phyloP scores from a whole-genome alignment of 257 asterid genomes.

The Gynochthodes officinalis region DNA sequence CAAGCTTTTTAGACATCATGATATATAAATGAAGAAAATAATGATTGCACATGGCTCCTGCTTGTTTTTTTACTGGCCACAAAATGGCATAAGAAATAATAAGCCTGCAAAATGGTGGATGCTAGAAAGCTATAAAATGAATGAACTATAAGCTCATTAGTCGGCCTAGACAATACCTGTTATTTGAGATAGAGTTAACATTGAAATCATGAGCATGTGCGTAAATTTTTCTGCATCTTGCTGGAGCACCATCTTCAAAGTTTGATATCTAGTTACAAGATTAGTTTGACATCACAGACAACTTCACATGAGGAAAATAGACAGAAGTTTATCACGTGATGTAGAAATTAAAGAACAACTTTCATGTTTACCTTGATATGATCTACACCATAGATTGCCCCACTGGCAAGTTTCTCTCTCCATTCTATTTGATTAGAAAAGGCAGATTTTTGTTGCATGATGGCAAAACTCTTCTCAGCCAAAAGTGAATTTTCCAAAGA shows the following conservation, averaged over 20 bases:
- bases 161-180: constrained; percentile 41
- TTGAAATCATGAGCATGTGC: constrained; percentile 78
- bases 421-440: constrained; percentile 45
- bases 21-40: not conserved
- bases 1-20: not conserved
- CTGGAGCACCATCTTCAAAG: constrained; percentile 43
- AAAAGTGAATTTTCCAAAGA: constrained; percentile 69
- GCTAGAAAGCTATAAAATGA: constrained; percentile 6
- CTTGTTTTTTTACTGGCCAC: not conserved
- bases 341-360: constrained; percentile 1
- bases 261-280: constrained; percentile 38
- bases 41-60: not conserved
- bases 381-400: constrained; percentile 30
- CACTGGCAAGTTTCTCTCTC: constrained; percentile 37
- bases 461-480: constrained; percentile 53
- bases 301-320: not conserved
- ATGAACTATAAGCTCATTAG: constrained; percentile 2
- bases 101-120: not conserved
- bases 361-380: constrained; percentile 39
- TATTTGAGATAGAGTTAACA: constrained; percentile 62
- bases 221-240: constrained; percentile 63
- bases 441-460: constrained; percentile 38
- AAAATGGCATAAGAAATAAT: not conserved
- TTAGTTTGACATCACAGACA: constrained; percentile 13
- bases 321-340: not conserved